Evolutionary conservation across 805 yeast genomes (phyloP), one percentile per base, ranked within the genome.

Genomic region (Nakazawaea populi): DNA sequence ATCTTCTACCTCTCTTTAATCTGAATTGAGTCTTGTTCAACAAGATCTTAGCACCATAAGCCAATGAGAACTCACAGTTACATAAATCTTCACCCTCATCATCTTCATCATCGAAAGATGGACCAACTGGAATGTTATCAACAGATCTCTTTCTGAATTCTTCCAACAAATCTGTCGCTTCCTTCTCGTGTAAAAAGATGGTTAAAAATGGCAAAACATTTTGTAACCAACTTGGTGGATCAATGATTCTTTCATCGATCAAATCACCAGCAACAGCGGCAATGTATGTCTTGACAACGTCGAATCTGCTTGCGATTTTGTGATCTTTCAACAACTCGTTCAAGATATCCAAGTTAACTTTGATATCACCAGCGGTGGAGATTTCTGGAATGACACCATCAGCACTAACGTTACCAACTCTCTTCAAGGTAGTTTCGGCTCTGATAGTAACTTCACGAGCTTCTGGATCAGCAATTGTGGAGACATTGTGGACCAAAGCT

Each of bases 61-160:
- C 99, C 69, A 94, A 83, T 56, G 99, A 94, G 91, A 94, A 94
- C 85, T 94, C 99, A 87, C 98, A 92, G 96, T 94, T 94, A 86
- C 99, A 94, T 71, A 94, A 83, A 73, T 94, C 98, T 82, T 94
- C 98, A 80, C 98, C 99, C 72, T 94, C 98, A 71, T 90, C 97
- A 68, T 91, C 97, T 77, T 92, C 98, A 65, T 79, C 83, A 61
- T 74, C 82, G 76, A 90, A 90, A 68, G 83, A 75, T 69, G 97
- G 96, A 68, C 95, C 94, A 67, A 82, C 86, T 69, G 99, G 99
- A 67, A 94, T 92, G 91, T 94, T 94, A 80, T 90, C 96, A 70
- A 94, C 86, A 62, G 98, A 92, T 78, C 85, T 78, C 83, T 85
- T 86, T 83, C 98, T 90, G 86, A 83, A 89, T 74, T 87, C 89